Evolutionary conservation across 1,139 yeast species (phyloP), one percentile per base, ranked within the genome.

Genomic region (Taphrina flavorubra): DNA sequence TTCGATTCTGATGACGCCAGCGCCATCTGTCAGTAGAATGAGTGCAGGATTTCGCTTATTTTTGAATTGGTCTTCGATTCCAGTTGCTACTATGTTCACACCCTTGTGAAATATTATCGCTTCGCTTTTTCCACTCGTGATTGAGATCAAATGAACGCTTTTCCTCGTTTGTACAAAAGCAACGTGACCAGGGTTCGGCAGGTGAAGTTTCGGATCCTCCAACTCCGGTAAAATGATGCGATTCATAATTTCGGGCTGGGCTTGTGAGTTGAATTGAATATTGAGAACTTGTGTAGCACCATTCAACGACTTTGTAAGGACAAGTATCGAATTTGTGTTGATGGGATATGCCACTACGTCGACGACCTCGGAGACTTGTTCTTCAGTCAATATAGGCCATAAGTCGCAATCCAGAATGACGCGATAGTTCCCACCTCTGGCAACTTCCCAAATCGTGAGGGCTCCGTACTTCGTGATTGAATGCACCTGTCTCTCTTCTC

Each of bases 1-100:
- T 73, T 87, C 91, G 14, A 90, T 77, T 71, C 87, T 80, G 51
- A 91, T 76, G 1, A 88, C 84, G 2, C 97, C 97, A 25, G 84
- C 82, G 58, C 83, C 82, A 20, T 82, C 81, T 0, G 92, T 86
- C 37, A 89, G 75, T 4, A 87, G 76, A 7, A 87, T 80, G 0
- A 89, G 81, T 1, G 83, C 81, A n/a, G 83, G 76, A 44, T 78
- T 76, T 37, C 78, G 74, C 1, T 76, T 67, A 42, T 75, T 69
- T 44, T 74, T 74, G 71, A 74, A 56, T 74, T 67, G 69, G 77
- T 79, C 79, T 75, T 86, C 89, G 71, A 80, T 80, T 0, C 91
- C 92, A n/a, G 73, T 59, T 70, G 81, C 80, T 42, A 88, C 79
- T 16, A 90, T 80, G 0, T 81, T 79, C 1, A 87, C 83, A 2